Evolutionary conservation across 2,329 filamentous ascomycete species (phyloP).

Genomic region (Exophiala oligosperma): DNA sequence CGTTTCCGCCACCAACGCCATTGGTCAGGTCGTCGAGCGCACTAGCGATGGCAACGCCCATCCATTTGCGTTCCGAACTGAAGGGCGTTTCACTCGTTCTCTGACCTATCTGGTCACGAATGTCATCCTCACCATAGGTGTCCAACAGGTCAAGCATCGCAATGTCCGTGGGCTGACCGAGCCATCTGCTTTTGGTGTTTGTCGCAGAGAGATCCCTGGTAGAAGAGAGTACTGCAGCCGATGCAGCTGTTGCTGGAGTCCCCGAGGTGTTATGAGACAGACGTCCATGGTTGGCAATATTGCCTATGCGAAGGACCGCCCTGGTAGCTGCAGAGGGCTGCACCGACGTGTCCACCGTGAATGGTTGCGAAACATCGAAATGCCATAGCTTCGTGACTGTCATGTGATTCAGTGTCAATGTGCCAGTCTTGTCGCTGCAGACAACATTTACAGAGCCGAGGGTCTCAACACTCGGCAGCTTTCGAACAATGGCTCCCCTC

Average conservation of each 20-base stretch:
- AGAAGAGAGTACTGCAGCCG: constrained; percentile 81
- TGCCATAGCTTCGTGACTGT: constrained; percentile 96
- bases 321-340: constrained; percentile 70
- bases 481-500: constrained; percentile 90
- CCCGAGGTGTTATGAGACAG: constrained; percentile 72
- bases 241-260: constrained; percentile 66
- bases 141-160: constrained; percentile 95
- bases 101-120: constrained; percentile 79
- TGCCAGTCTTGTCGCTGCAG: constrained; percentile 97
- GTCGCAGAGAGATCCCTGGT: constrained; percentile 65
- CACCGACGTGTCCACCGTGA: constrained; percentile 58
- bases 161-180: constrained; percentile 94
- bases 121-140: constrained; percentile 85
- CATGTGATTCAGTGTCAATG: constrained; percentile 97
- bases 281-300: constrained; percentile 92
- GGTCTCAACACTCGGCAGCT: constrained; percentile 95
- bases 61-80: constrained; percentile 97
- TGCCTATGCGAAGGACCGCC: constrained; percentile 85
- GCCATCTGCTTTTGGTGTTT: constrained; percentile 80
- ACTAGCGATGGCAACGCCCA: constrained; percentile 83
- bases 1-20: constrained; percentile 60
- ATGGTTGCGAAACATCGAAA: constrained; percentile 65
- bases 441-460: constrained; percentile 99
- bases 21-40: constrained; percentile 47
- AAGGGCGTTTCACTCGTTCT: constrained; percentile 87